Base-by-base conservation (phyloP, 169 alveolate genomes). In the Eimeria maxima region DNA sequence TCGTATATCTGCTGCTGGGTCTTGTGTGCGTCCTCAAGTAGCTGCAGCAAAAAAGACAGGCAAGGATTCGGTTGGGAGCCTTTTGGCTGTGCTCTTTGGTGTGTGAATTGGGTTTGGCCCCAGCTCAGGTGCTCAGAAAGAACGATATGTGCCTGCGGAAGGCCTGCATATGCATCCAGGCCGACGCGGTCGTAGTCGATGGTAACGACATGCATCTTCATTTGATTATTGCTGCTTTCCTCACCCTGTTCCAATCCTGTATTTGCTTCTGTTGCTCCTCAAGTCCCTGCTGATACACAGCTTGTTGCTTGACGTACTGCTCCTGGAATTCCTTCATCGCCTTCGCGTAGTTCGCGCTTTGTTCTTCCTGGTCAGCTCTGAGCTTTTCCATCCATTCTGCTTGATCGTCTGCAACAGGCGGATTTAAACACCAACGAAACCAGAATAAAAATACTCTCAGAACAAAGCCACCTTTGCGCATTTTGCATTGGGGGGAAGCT, bases 1-100 rank as follows among this genome's bases (percentile, higher is more conserved):
- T 95, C 97, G 45, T 95, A 95, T 53, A 95, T 88, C 86, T 87
- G 87, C 90, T 95, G 97, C 74, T 95, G 97, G 18, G 97, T 95
- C 78, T 88, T 88, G 50, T 95, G 97, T 1, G 97, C 95, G 50
- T 95, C 97, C 84, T 95, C 97, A 13, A 95, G 97, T 6, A 95
- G 93, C 97, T 95, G 97, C 87, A 73, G 78, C 65, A 78, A 5
- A 16, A 38, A 11, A 45, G n/a, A 22, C 27, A 29, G 50, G 63
- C 27, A 33, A 0, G n/a, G n/a, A 57, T 16, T 16, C 29, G 38
- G 18, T 45, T n/a, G 6, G 29, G 29, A 38, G 8, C n/a, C 38
- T 33, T 71, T 33, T 73, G 33, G 47, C 24, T 18, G 14, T 69
- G 80, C 80, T 24, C 50, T 29, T 69, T 27, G 47, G 10, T 5